Conservation (phyloP, 2,329 filamentous ascomycete genomes). For the Trichocomaceae sp. region DNA sequence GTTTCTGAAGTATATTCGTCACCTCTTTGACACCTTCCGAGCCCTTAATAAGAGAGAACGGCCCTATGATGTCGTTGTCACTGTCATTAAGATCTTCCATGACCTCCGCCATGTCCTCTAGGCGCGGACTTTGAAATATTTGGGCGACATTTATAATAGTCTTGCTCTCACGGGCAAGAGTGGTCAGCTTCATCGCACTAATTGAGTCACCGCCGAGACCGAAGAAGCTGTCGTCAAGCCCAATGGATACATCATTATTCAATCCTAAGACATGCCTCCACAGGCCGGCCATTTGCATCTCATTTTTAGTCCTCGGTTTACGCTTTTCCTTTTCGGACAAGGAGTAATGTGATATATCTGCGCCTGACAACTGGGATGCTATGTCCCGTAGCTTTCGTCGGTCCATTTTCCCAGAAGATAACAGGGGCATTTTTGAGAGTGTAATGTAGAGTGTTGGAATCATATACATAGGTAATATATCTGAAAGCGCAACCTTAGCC, state of each 20-base stretch:
- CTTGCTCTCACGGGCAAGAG: constrained; percentile 12
- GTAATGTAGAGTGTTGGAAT: not conserved
- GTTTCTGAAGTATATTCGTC: not conserved
- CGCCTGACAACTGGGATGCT: not conserved
- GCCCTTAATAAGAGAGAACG: not conserved
- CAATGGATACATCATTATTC: not conserved
- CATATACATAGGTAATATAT: not conserved
- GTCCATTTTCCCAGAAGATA: not conserved
- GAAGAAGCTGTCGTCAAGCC: not conserved
- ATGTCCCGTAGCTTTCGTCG: not conserved
- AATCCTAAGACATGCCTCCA: not conserved
- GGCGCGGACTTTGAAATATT: constrained; percentile 14
- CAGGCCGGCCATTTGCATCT: not conserved
- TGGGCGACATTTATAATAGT: constrained; percentile 15
- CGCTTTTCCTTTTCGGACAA: too few species aligned
- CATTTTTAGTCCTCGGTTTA: not conserved
- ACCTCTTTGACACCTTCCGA: not conserved
- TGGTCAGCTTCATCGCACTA: constrained; percentile 17
- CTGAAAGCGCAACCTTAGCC: not conserved
- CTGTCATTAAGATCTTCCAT: not conserved
- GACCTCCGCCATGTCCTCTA: constrained; percentile 1
- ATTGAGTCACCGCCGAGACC: constrained; percentile 9
- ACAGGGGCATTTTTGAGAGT: not conserved
- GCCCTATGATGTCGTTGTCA: not conserved
- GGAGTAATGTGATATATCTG: not conserved